A percentile compares a stretch with the other conserved stretches of the same genome.
Conservation (phyloP, 139 green algal species). For the Haematococcus lacustris region DNA sequence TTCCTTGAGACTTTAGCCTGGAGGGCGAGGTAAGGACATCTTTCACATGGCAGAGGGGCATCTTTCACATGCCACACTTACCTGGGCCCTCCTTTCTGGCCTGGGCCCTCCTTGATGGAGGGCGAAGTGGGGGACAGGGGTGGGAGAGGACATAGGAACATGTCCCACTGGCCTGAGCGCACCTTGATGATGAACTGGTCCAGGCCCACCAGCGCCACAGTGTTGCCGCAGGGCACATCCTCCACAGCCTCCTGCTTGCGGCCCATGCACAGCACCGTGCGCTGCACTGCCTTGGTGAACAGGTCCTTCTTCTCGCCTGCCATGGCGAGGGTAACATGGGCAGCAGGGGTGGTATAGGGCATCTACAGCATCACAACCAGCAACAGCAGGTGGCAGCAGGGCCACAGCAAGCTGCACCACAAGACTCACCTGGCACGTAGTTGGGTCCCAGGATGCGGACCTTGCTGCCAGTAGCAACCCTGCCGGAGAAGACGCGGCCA, state of each 20-base stretch:
- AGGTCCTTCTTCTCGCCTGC: constrained; percentile 95
- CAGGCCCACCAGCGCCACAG: constrained; percentile 93
- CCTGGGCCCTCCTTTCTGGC: too few species aligned
- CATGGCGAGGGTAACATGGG: neutral
- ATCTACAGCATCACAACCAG: too few species aligned
- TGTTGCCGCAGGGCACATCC: constrained; percentile 98
- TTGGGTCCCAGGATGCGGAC: constrained; percentile 99
- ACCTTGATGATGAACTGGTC: constrained; percentile 99
- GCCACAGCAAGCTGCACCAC: too few species aligned
- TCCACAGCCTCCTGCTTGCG: constrained; percentile 95
- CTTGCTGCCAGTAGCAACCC: constrained; percentile 85
- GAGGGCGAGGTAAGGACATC: too few species aligned
- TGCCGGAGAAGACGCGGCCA: constrained; percentile 94
- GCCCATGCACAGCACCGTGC: constrained; percentile 99
- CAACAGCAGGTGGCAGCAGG: too few species aligned
- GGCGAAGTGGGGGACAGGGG: too few species aligned
- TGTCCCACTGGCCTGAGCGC: too few species aligned
- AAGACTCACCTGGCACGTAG: constrained; percentile 86
- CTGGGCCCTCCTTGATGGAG: too few species aligned
- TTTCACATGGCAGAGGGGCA: too few species aligned
- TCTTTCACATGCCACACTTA: too few species aligned
- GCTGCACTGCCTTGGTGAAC: constrained; percentile 97
- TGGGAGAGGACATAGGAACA: too few species aligned
- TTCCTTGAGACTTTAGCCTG: too few species aligned
- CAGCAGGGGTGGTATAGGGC: neutral